Percentiles rank a stretch among this genome's conserved stretches.
phyloP scores from a whole-genome alignment of 2,329 filamentous ascomycete species.

The Bisporella sp. region DNA sequence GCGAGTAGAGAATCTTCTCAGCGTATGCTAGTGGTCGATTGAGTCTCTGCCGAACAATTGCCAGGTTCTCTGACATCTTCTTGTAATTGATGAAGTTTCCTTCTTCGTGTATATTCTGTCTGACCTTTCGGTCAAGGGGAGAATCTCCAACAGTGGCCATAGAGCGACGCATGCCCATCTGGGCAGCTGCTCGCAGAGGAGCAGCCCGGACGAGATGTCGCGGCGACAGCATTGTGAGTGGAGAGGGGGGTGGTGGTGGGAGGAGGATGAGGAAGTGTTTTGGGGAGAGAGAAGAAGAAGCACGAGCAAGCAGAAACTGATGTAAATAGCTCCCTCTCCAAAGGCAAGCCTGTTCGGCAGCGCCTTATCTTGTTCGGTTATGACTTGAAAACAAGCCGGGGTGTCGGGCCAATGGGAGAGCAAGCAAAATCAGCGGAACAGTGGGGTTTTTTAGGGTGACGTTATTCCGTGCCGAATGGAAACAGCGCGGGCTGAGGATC shows the following conservation, averaged over 20 bases:
- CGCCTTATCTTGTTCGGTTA: no score
- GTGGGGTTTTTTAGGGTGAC: no score
- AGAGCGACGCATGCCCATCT: slow-evolving; percentile 53
- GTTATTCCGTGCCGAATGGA: no score
- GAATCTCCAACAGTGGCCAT: slow-evolving; percentile 84
- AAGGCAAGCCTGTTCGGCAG: no score
- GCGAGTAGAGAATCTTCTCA: slow-evolving; percentile 99
- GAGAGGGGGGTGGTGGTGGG: slow-evolving; percentile 9
- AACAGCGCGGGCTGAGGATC: no score
- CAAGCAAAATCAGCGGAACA: no score
- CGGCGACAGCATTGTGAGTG: slow-evolving; percentile 59
- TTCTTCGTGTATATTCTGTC: slow-evolving; percentile 95
- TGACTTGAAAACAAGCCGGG: no score
- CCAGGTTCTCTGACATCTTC: slow-evolving; percentile 98
- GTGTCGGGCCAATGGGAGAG: no score
- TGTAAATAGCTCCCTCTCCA: no score
- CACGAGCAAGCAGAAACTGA: no score
- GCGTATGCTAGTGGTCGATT: slow-evolving; percentile 82
- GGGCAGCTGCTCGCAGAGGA: slow-evolving; percentile 52
- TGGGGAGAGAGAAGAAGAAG: slow-evolving; percentile 1
- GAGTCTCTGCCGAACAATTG: slow-evolving; percentile 79
- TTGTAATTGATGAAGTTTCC: slow-evolving; percentile 98
- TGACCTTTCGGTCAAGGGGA: slow-evolving; percentile 89
- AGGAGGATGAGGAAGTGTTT: background rate
- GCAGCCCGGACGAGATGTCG: slow-evolving; percentile 62